Base-by-base conservation (phyloP, 2,329 filamentous ascomycete species). In the Arachnopeziza araneosa region DNA sequence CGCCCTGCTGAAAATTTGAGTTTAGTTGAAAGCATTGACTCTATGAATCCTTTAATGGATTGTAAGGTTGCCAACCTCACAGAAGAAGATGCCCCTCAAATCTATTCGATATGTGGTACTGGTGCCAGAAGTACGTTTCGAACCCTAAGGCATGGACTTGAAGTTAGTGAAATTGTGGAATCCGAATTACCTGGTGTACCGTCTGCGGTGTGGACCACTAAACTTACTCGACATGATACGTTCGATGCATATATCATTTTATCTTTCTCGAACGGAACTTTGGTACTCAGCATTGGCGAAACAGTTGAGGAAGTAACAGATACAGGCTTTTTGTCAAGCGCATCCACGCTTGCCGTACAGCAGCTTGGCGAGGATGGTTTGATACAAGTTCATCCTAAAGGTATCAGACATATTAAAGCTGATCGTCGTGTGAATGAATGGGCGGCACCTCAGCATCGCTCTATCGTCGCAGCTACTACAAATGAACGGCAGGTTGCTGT, bases 201-300 rank as follows among this genome's bases (percentile, higher is more conserved):
- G 2, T 90, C 89, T 0, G 89, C 90, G 1, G 93, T 99, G 2
- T 99, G 95, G 93, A 97, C 95, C 0, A 92, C 96, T 0, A 97
- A 96, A 73, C 78, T 96, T 53, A 89, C 86, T 48, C 85, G 85
- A 22, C 83, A 84, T 21, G 93, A 98, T 67, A 85, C 93, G 67
- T 96, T 88, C 65, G 93, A 99, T 75, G 89, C 91, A 0, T 97
- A 98, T 71, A 96, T 99, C 62, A 85, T 99, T n/a, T 81, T 99
- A 5, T 96, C 92, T 1, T 95, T 96, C 70, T 87, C 88, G 49
- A 96, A 96, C 67, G 89, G 87, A 30, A 99, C 95, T 0, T 80
- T 98, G 14, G 93, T 98, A 1, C 80, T 99, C 19, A 96, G 92
- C 70, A 97, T 99, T 65, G 95, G 93, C 3, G 95, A 99, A 72